phyloP scores from a whole-genome alignment of 352 stramenopile species.

The Elongisporangium prolatum region DNA sequence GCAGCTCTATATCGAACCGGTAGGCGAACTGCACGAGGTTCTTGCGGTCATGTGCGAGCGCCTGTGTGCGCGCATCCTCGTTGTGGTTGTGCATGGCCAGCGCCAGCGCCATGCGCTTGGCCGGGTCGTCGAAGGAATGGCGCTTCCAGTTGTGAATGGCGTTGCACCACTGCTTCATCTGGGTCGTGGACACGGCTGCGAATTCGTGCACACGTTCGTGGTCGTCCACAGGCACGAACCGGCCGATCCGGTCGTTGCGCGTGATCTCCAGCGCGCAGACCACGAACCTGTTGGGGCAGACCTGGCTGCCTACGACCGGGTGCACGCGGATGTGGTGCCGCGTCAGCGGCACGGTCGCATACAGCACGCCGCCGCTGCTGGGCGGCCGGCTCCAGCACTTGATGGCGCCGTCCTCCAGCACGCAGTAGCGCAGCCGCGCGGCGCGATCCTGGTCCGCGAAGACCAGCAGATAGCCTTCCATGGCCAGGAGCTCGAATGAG shows the following conservation, averaged over 20 bases:
- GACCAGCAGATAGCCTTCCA: slow-evolving; percentile 75
- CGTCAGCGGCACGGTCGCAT: slow-evolving; percentile 50
- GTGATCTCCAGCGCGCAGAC: slow-evolving; percentile 42
- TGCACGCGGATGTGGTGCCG: slow-evolving; percentile 58
- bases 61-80: neutral
- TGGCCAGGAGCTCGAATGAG: slow-evolving; percentile 9
- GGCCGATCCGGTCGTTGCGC: slow-evolving; percentile 42
- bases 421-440: slow-evolving; percentile 55
- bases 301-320: slow-evolving; percentile 28
- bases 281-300: slow-evolving; percentile 69
- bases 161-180: slow-evolving; percentile 62
- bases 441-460: slow-evolving; percentile 36
- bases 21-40: slow-evolving; percentile 15
- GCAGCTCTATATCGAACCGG: slow-evolving; percentile 51
- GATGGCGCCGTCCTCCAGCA: slow-evolving; percentile 64
- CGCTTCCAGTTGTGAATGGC: slow-evolving; percentile 71
- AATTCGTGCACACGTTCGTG: slow-evolving; percentile 35
- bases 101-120: slow-evolving; percentile 11
- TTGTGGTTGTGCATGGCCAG: slow-evolving; percentile 22
- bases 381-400: slow-evolving; percentile 33
- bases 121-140: slow-evolving; percentile 57
- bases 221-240: slow-evolving; percentile 30
- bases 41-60: slow-evolving; percentile 10
- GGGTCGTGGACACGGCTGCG: slow-evolving; percentile 40
- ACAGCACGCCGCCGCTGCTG: slow-evolving; percentile 16